Evolutionary conservation across 2,329 filamentous ascomycete species (phyloP).

Genomic region (Venturia pyrina): DNA sequence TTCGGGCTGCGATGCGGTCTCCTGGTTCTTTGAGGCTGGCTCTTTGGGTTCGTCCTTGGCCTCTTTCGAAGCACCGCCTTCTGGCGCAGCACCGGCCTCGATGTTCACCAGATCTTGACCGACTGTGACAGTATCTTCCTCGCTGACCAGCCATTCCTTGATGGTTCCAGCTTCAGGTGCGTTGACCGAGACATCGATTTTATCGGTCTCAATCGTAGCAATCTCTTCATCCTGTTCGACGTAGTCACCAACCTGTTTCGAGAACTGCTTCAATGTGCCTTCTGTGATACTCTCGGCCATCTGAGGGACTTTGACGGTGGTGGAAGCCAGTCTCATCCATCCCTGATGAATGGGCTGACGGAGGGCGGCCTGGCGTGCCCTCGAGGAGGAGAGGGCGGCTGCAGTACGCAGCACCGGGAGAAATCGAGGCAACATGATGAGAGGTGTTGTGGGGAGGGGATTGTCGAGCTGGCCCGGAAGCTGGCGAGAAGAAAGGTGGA

Average conservation of each 20-base stretch:
- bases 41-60: slow-evolving; percentile 50
- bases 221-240: slow-evolving; percentile 97
- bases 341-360: neutral
- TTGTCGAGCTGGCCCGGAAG: neutral
- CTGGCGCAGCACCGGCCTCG: slow-evolving; percentile 54
- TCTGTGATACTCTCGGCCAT: slow-evolving; percentile 99
- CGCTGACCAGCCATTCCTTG: slow-evolving; percentile 81
- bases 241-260: slow-evolving; percentile 84
- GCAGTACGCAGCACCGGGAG: slow-evolving; percentile 10
- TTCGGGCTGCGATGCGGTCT: slow-evolving; percentile 45
- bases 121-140: slow-evolving; percentile 91
- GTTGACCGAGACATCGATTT: slow-evolving; percentile 70
- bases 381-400: slow-evolving; percentile 8
- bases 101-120: slow-evolving; percentile 84
- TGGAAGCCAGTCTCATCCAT: slow-evolving; percentile 10
- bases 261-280: slow-evolving; percentile 91
- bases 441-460: neutral
- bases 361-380: neutral
- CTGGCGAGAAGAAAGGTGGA: neutral
- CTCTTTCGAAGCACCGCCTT: slow-evolving; percentile 41
- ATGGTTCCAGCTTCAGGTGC: slow-evolving; percentile 83
- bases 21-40: slow-evolving; percentile 45
- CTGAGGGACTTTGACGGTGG: slow-evolving; percentile 78
- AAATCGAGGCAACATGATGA: slow-evolving; percentile 8
- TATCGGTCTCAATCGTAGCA: slow-evolving; percentile 97